Base-by-base conservation (phyloP, 345 rosid species). In the Sonneratia alba region DNA sequence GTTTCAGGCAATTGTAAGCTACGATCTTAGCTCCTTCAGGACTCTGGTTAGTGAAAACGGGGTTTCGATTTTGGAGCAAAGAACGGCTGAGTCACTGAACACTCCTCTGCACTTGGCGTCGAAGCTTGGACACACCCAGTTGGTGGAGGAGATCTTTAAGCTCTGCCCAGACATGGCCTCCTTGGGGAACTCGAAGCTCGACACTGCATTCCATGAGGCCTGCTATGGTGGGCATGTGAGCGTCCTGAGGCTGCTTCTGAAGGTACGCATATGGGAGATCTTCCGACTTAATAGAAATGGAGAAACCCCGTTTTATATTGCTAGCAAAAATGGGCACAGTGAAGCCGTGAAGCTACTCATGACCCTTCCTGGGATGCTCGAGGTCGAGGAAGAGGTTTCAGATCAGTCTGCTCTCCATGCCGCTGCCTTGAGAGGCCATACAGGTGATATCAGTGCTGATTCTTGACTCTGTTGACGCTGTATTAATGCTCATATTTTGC, bases 401-500 rank as follows among this genome's bases (percentile, higher is more conserved):
- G 37, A 9, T 59, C 13, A 13, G 19, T 62, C 37, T 1, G 3
- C 66, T 34, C 16, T 62, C 36, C 66, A 62, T 34, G 66, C 27
- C 10, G 66, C 66, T 12, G 66, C 66, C 66, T 62, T 62, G 66
- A 62, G 66, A 62, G 66, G 66, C 66, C 66, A 62, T 24, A 27
- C 38, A 62, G 66, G 66, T 62, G 63, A 55, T 55, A 55, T 12
- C n/a, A 3, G 7, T 5, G 18, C 7, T 1, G 22, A 2, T 19
- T 57, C 22, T 53, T 19, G 22, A 53, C 19, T 19, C 3, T 59
- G 36, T 2, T 22, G 11, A 45, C 9, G 32, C 32, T 42, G 6
- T 9, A 42, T 42, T 42, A 9, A 57, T 21, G 63, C 34, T 8
- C 32, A 19, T 57, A 21, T 10, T 21, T 57, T 21, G 34, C 63